Evolutionary conservation across 495 filamentous ascomycete species (phyloP).

Genomic region (Aspergillus sparsus): DNA sequence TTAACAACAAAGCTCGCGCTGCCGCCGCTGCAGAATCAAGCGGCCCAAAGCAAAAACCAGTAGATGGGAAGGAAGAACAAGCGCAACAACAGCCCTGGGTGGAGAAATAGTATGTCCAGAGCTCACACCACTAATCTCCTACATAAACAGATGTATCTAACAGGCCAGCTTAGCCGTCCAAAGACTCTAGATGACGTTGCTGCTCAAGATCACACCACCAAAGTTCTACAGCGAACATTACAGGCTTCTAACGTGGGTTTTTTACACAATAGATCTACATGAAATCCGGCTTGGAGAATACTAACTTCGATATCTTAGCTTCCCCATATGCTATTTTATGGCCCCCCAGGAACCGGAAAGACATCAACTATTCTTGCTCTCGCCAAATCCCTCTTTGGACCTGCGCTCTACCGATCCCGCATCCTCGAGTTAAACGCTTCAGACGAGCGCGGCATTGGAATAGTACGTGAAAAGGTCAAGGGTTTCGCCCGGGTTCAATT

Average conservation of each 20-base stretch:
- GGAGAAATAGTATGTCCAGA: conserved; percentile 87
- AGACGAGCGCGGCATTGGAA: conserved; percentile 95
- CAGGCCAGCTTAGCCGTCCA: conserved; percentile 66
- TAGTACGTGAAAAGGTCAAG: conserved; percentile 98
- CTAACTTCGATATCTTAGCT: conserved; percentile 52
- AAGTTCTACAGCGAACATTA: conserved; percentile 85
- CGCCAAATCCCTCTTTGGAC: conserved; percentile 95
- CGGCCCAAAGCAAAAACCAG: conserved; percentile 53
- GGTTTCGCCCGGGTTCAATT: conserved; percentile 95
- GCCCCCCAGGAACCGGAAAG: conserved; percentile 95
- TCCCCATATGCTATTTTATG: conserved; percentile 99
- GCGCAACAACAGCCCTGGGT: conserved; percentile 87
- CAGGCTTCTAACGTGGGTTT: conserved; percentile 83
- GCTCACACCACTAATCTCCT: not conserved
- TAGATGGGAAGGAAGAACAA: conserved; percentile 61
- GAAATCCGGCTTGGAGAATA: not conserved
- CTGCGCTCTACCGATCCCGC: conserved; percentile 87
- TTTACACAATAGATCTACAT: conserved; percentile 19
- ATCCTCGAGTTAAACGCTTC: conserved; percentile 98
- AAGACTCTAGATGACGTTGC: conserved; percentile 93
- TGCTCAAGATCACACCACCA: conserved; percentile 96
- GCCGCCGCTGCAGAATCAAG: conserved; percentile 62
- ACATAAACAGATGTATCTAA: conserved; percentile 5
- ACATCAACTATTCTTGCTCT: conserved; percentile 97
- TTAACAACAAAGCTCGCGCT: conserved; percentile 90